Percentiles rank a stretch among this genome's conserved stretches.
Evolutionary conservation across 2,329 filamentous ascomycete species (phyloP).

Genomic region (Amphichorda felina): DNA sequence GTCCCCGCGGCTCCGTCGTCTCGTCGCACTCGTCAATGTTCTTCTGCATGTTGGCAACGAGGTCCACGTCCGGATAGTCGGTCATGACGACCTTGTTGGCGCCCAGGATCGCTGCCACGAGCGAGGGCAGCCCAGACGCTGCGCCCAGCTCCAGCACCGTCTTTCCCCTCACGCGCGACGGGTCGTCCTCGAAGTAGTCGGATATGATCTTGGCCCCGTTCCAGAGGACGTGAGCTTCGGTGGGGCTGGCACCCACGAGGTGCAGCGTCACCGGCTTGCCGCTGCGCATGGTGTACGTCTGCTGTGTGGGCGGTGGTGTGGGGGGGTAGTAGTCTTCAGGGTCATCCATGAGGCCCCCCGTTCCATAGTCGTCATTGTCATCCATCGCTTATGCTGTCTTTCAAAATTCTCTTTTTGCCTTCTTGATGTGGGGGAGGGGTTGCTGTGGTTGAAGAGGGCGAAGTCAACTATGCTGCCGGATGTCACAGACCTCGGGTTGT

Average conservation of each 20-base stretch:
- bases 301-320: slow-evolving; percentile 62
- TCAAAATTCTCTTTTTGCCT: too few relatives aligned
- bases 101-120: slow-evolving; percentile 63
- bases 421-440: too few relatives aligned
- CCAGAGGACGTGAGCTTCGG: slow-evolving; percentile 88
- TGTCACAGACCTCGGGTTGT: too few relatives aligned
- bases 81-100: slow-evolving; percentile 67
- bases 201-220: slow-evolving; percentile 74
- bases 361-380: slow-evolving; percentile 18
- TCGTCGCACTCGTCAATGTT: slow-evolving; percentile 54
- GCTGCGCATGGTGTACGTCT: slow-evolving; percentile 56
- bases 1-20: slow-evolving; percentile 15
- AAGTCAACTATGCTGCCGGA: too few relatives aligned
- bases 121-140: slow-evolving; percentile 71
- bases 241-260: slow-evolving; percentile 76
- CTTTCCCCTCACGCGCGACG: slow-evolving; percentile 49
- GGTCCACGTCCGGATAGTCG: slow-evolving; percentile 76
- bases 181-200: slow-evolving; percentile 62
- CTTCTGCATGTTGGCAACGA: slow-evolving; percentile 67
- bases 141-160: slow-evolving; percentile 84
- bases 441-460: too few relatives aligned
- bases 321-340: slow-evolving; percentile 71
- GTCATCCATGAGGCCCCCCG: slow-evolving; percentile 59
- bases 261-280: slow-evolving; percentile 57
- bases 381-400: too few relatives aligned